phyloP scores from a whole-genome alignment of 2,329 filamentous ascomycete species.

The Bipolaris bicolor region DNA sequence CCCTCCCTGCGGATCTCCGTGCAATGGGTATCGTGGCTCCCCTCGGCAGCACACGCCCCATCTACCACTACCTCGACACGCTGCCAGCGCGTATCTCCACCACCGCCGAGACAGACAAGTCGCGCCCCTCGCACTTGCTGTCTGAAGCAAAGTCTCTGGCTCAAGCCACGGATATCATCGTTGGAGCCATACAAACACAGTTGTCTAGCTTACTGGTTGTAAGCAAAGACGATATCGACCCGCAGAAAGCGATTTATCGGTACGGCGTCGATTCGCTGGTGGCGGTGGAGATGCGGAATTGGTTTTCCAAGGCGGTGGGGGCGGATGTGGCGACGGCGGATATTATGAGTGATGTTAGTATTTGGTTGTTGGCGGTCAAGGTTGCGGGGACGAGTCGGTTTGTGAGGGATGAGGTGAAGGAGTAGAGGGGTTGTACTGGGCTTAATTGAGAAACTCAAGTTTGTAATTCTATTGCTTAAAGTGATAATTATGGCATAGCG shows the following conservation, averaged over 20 bases:
- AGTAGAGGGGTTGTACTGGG: neutral
- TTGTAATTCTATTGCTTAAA: too few species aligned
- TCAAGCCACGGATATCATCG: slow-evolving; percentile 18
- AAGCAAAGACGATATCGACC: slow-evolving; percentile 30
- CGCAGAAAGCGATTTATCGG: slow-evolving; percentile 25
- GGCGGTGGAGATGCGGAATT: slow-evolving; percentile 34
- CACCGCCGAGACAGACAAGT: slow-evolving; percentile 3
- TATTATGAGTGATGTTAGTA: slow-evolving; percentile 20
- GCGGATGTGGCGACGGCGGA: slow-evolving; percentile 19
- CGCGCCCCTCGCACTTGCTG: slow-evolving; percentile 10
- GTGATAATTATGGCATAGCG: too few species aligned
- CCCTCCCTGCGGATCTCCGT: slow-evolving; percentile 23
- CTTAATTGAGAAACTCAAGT: neutral
- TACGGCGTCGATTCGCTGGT: slow-evolving; percentile 39
- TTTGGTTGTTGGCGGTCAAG: slow-evolving; percentile 15
- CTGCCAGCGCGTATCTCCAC: slow-evolving; percentile 14
- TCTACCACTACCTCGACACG: slow-evolving; percentile 17
- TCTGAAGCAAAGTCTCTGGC: slow-evolving; percentile 11
- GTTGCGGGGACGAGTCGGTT: slow-evolving; percentile 20
- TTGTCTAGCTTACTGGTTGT: slow-evolving; percentile 20
- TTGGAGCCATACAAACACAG: slow-evolving; percentile 19
- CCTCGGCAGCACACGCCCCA: slow-evolving; percentile 20
- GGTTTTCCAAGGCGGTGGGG: slow-evolving; percentile 22
- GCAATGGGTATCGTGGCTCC: slow-evolving; percentile 23
- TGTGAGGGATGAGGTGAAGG: slow-evolving; percentile 14